These are phyloP conservation scores for Aspergillus oerlinghausenensis DNA, from an alignment of 2,329 filamentous ascomycete genomes.

Conservation along the genomic window DNA sequence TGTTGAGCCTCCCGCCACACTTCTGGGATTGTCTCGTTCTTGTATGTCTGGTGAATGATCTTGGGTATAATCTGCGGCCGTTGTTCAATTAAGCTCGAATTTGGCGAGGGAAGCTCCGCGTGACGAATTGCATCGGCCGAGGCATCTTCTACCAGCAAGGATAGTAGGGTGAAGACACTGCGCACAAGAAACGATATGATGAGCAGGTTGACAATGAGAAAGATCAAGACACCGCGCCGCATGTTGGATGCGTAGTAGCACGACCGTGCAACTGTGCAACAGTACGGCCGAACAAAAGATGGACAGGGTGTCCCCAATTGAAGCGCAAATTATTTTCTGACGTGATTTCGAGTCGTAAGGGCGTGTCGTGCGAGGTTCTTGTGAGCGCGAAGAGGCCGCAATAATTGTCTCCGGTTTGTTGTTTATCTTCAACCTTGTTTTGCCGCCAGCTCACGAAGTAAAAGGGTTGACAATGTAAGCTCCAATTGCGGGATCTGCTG, in stretches of 20 bases:
- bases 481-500: not conserved
- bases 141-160: constrained; percentile 64
- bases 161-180: constrained; percentile 66
- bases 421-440: not conserved
- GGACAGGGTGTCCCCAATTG: constrained; percentile 1
- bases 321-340: not conserved
- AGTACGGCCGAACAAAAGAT: not conserved
- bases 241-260: constrained; percentile 39
- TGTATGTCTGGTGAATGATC: constrained; percentile 74
- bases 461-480: not conserved
- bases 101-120: constrained; percentile 62
- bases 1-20: constrained; percentile 63
- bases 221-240: constrained; percentile 58
- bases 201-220: constrained; percentile 60
- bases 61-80: constrained; percentile 64
- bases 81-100: constrained; percentile 55
- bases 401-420: not conserved
- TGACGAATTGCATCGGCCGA: constrained; percentile 62
- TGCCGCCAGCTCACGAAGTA: not conserved
- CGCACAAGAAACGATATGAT: constrained; percentile 62
- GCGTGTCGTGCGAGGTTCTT: constrained; percentile 3
- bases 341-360: constrained; percentile 2
- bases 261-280: constrained; percentile 3
- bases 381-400: not conserved
- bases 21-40: constrained; percentile 63